Conservation (phyloP, 208 protist species). For the Wallacemonas collosoma region DNA sequence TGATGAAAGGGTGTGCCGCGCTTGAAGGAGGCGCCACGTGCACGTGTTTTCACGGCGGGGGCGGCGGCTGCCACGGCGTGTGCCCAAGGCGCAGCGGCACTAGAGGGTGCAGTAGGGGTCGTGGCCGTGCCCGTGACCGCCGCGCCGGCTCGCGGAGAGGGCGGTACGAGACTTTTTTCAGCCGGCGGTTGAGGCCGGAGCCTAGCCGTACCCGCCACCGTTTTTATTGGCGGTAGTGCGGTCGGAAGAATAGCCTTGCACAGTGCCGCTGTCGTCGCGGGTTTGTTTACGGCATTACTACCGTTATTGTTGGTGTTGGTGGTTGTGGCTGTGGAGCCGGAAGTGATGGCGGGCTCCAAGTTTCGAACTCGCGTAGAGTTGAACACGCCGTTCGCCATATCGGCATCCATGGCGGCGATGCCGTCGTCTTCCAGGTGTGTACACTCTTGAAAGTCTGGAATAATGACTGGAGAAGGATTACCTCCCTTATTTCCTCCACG, state of each 20-base stretch:
- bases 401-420: constrained; percentile 8
- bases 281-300: not conserved
- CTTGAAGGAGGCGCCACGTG: constrained; percentile 16
- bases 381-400: constrained; percentile 11
- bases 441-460: constrained; percentile 24
- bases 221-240: not conserved
- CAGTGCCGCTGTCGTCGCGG: not conserved
- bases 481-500: constrained; percentile 3
- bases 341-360: not conserved
- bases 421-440: constrained; percentile 29
- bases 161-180: not conserved
- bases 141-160: not conserved
- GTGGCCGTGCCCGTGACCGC: not conserved
- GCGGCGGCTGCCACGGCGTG: not conserved
- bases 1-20: constrained; percentile 12
- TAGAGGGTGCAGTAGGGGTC: not conserved
- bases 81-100: not conserved
- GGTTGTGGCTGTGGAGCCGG: not conserved
- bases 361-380: not conserved
- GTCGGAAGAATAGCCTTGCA: not conserved
- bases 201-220: not conserved
- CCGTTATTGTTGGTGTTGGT: constrained; percentile 2
- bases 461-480: constrained; percentile 8
- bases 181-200: constrained; percentile 1
- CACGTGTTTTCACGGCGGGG: not conserved